phyloP scores from a whole-genome alignment of 345 rosid species.

The Turnera subulata region DNA sequence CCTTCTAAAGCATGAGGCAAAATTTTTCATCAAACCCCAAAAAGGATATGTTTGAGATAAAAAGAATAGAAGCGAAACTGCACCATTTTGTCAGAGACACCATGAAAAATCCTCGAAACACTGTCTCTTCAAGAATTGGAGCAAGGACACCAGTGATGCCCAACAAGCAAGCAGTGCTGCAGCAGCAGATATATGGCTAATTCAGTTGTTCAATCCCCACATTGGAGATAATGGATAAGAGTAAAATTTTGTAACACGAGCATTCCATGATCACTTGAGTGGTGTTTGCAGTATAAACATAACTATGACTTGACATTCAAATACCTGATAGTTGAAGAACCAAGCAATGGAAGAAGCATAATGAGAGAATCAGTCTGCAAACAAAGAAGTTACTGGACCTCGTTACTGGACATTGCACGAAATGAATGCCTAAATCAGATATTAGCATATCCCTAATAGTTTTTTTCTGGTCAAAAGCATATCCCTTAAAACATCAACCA shows the following conservation, averaged over 20 bases:
- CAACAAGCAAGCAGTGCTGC: conserved; percentile 85
- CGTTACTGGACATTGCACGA: neutral
- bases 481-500: too few species aligned
- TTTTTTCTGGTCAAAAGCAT: neutral
- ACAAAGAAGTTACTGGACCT: conserved; percentile 6
- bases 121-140: conserved; percentile 89
- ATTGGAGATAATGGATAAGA: neutral
- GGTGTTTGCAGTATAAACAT: neutral
- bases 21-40: conserved; percentile 1
- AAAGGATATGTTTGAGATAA: conserved; percentile 3
- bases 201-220: conserved; percentile 1
- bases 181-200: conserved; percentile 12
- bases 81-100: conserved; percentile 92
- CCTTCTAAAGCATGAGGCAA: neutral
- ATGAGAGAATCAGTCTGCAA: conserved; percentile 68
- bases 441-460: conserved; percentile 3
- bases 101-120: conserved; percentile 96
- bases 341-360: conserved; percentile 63
- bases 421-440: conserved; percentile 1
- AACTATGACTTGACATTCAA: conserved; percentile 1
- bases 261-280: neutral
- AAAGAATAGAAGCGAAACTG: conserved; percentile 1
- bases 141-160: conserved; percentile 87
- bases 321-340: conserved; percentile 65
- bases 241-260: neutral